Base-by-base conservation (phyloP, 345 rosid species). In the Eucalyptus shirleyi region DNA sequence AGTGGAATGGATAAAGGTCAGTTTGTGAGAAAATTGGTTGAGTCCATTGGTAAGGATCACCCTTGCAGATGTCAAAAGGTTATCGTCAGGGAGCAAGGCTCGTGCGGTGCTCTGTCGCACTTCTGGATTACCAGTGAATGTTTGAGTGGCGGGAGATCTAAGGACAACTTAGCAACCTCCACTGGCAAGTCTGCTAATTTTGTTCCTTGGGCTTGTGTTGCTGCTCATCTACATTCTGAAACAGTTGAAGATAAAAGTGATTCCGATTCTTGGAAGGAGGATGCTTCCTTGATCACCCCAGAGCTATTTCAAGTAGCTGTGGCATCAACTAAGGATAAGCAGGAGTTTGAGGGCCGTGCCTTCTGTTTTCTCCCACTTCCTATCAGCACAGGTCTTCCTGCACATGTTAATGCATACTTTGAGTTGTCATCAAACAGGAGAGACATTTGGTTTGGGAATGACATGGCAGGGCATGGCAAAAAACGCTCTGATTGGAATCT, bases 391-490 rank as follows among this genome's bases (percentile, higher is more conserved):
- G 97, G 97, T 56, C 99, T 97, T 92, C 99, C 98, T 89, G 96
- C 91, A 53, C 99, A 97, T 93, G 93, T 97, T 77, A 97, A 97
- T 95, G 95, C 99, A 82, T 97, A 96, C 92, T 97, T 97, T 95
- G 99, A 96, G 92, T 91, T 97, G 92, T 97, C 99, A 72, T 97
- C 99, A 86, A 97, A 97, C 91, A 93, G 99, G 91, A 96, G 99
- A 92, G 99, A 97, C 92, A 97, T 97, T 91, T 97, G 99, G 99
- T 96, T 96, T 94, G 99, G 99, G 88, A 96, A 94, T 92, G 99
- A 97, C 94, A 97, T 97, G 99, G 96, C 98, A 53, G 99, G 99
- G 87, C 99, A 94, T 89, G 99, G 99, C 32, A 97, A 96, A 91
- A 94, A 94, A 89, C 96, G 99, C 65, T 97, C 99, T 8, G 99